phyloP scores from a whole-genome alignment of 2,329 filamentous ascomycete genomes.

The Arthroderma sp. region DNA sequence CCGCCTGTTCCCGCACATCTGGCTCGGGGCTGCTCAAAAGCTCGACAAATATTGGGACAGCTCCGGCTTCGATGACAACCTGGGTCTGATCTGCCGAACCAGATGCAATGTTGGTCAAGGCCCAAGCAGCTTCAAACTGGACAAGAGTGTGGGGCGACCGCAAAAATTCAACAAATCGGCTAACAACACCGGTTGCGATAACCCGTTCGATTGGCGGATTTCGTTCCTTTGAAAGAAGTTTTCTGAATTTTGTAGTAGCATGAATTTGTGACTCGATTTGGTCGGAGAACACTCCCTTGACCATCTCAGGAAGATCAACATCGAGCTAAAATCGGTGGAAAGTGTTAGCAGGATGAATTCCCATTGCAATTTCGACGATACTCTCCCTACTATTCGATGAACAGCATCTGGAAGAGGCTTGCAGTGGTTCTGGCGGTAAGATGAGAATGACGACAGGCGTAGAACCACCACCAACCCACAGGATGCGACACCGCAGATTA shows the following conservation, averaged over 20 bases:
- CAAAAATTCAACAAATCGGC: conserved; percentile 95
- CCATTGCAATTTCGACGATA: too few relatives aligned
- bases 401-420: too few relatives aligned
- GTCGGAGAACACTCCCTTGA: conserved; percentile 93
- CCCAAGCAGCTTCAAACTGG: conserved; percentile 98
- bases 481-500: too few relatives aligned
- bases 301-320: conserved; percentile 97
- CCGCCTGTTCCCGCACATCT: conserved; percentile 93
- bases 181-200: conserved; percentile 96
- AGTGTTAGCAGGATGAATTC: not conserved
- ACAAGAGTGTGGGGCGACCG: conserved; percentile 95
- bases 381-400: too few relatives aligned
- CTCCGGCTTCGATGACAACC: conserved; percentile 95
- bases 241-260: conserved; percentile 95
- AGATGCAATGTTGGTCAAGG: conserved; percentile 96
- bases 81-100: conserved; percentile 95
- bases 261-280: conserved; percentile 97
- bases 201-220: conserved; percentile 98
- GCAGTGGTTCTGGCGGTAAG: too few relatives aligned
- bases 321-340: conserved; percentile 53
- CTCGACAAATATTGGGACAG: conserved; percentile 97
- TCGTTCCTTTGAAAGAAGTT: conserved; percentile 94
- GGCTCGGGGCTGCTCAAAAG: conserved; percentile 89
- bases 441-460: too few relatives aligned
- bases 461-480: too few relatives aligned